phyloP scores from a whole-genome alignment of 345 rosid genomes.

The Moricandia moricandioides region DNA sequence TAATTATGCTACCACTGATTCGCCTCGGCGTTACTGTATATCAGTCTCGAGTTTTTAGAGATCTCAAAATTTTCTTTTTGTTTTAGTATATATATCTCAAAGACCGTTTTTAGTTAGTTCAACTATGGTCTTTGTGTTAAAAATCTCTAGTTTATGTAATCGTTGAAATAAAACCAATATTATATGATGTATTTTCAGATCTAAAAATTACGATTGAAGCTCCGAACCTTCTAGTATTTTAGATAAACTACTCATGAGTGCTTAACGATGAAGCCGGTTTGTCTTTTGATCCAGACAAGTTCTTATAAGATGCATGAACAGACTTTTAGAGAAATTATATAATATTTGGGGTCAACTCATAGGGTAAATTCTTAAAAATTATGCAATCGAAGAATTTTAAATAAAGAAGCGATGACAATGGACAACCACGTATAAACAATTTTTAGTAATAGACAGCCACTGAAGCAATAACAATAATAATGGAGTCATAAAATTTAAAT shows the following conservation, averaged over 20 bases:
- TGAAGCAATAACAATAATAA: background rate
- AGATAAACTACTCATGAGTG: background rate
- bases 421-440: slow-evolving; percentile 27
- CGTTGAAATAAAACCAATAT: too few species aligned
- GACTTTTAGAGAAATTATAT: background rate
- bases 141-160: too few species aligned
- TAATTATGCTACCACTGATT: slow-evolving; percentile 1
- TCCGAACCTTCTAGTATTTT: too few species aligned
- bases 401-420: slow-evolving; percentile 13
- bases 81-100: too few species aligned
- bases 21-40: slow-evolving; percentile 7
- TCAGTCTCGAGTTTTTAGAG: background rate
- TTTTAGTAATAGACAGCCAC: slow-evolving; percentile 3
- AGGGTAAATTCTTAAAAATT: background rate
- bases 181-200: too few species aligned
- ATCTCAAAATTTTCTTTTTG: background rate
- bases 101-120: too few species aligned
- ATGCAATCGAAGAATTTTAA: background rate
- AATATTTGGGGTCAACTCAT: slow-evolving; percentile 2
- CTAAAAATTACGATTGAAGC: too few species aligned
- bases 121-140: too few species aligned
- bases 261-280: background rate
- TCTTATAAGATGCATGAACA: slow-evolving; percentile 12
- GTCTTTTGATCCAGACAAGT: background rate
- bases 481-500: background rate